Conservation (phyloP, 495 filamentous ascomycete genomes). For the Copromyces sp. region DNA sequence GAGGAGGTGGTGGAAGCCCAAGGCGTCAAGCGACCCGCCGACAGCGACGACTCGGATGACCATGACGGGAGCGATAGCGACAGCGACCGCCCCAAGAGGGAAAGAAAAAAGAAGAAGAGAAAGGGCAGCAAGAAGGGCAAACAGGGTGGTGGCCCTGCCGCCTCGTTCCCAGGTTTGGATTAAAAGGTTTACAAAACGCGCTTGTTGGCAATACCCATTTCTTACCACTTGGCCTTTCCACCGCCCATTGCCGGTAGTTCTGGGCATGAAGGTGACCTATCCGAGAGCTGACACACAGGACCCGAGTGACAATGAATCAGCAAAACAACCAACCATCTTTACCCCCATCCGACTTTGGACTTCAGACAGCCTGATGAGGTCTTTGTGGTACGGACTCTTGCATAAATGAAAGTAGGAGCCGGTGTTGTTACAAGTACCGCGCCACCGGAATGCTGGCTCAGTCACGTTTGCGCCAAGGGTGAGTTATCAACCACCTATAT, state of each 20-base stretch:
- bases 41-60: slow-evolving; percentile 30
- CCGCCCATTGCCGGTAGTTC: background rate
- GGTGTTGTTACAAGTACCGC: background rate
- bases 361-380: background rate
- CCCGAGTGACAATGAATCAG: background rate
- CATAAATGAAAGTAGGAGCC: background rate
- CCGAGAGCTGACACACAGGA: background rate
- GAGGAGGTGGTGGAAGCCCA: slow-evolving; percentile 38
- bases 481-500: background rate
- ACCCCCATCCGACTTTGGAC: background rate
- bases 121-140: slow-evolving; percentile 31
- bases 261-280: slow-evolving; percentile 18
- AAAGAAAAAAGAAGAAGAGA: slow-evolving; percentile 33
- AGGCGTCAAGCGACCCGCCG: slow-evolving; percentile 33
- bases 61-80: slow-evolving; percentile 26
- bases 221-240: background rate
- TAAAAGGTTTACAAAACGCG: slow-evolving; percentile 3
- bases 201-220: slow-evolving; percentile 1
- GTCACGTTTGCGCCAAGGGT: background rate
- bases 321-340: background rate
- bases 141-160: background rate
- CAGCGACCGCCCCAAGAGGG: slow-evolving; percentile 35
- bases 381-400: background rate
- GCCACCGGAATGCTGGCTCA: background rate
- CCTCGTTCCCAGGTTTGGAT: slow-evolving; percentile 25